These are phyloP conservation scores for Emydomyces testavorans DNA, from an alignment of 2,329 filamentous ascomycete species.

Conservation along the genomic window DNA sequence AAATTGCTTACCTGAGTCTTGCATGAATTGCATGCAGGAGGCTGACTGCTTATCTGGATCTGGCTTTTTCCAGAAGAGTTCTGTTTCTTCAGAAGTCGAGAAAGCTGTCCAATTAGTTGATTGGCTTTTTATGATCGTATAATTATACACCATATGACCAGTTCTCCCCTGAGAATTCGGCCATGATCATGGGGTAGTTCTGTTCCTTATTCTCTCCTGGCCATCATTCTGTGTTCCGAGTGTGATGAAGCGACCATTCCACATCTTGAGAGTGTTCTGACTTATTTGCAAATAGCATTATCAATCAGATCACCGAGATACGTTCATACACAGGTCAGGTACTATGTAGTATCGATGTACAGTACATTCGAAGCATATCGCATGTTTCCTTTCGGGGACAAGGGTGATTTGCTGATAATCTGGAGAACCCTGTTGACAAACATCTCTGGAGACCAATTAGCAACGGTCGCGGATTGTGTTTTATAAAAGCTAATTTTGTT, in stretches of 20 bases:
- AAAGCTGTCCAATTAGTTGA: background rate
- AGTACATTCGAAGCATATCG: no score
- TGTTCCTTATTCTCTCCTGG: no score
- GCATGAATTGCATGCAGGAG: background rate
- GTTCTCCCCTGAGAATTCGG: no score
- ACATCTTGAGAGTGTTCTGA: no score
- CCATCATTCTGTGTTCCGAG: no score
- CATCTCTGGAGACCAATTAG: background rate
- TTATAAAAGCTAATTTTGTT: conserved; percentile 4
- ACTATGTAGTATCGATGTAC: no score
- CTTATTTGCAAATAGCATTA: no score
- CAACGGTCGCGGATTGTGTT: background rate
- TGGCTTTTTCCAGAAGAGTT: background rate
- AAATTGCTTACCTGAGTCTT: background rate
- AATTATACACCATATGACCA: no score
- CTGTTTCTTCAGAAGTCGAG: background rate
- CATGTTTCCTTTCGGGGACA: background rate
- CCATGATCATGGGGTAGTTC: no score
- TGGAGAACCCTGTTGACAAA: conserved; percentile 6
- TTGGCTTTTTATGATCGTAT: background rate
- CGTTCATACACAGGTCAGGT: no score
- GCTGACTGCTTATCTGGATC: conserved; percentile 2
- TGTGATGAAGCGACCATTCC: no score
- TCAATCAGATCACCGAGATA: no score
- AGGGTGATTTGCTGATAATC: conserved; percentile 1